Conservation (phyloP, 164 flowering plant species). For the Dillenia turbinata region DNA sequence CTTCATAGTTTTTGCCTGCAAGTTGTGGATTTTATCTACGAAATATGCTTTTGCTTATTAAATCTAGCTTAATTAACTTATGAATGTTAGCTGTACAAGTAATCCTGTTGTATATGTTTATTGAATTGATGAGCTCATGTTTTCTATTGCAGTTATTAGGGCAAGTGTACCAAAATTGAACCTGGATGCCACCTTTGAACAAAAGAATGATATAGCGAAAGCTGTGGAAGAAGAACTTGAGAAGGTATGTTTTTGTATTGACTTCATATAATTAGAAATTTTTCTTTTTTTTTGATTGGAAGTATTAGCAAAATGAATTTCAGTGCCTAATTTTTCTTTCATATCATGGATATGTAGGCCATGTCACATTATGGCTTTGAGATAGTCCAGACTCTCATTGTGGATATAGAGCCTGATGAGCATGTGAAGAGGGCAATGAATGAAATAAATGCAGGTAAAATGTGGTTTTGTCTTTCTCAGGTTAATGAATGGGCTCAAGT, state of each 20-base stretch:
- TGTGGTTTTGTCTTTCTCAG: not conserved
- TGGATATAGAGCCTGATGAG: conserved; percentile 78
- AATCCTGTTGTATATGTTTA: too few species aligned
- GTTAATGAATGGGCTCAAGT: too few species aligned
- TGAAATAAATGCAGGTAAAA: conserved; percentile 81
- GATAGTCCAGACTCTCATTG: conserved; percentile 79
- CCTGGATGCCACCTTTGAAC: conserved; percentile 69
- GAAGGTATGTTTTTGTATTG: conserved; percentile 38
- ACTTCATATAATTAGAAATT: not conserved
- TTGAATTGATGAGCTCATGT: too few species aligned
- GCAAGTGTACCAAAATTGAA: conserved; percentile 78
- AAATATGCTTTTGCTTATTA: too few species aligned
- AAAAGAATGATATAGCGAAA: conserved; percentile 77
- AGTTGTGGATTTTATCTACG: not conserved
- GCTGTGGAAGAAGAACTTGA: conserved; percentile 73
- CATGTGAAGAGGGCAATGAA: conserved; percentile 85
- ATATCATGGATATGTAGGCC: conserved; percentile 38
- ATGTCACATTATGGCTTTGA: conserved; percentile 83
- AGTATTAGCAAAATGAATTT: too few species aligned
- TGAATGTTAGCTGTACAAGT: too few species aligned
- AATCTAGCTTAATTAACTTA: too few species aligned
- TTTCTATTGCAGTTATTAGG: conserved; percentile 44
- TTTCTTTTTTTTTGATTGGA: not conserved
- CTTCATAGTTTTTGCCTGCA: not conserved
- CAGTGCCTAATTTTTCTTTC: not conserved